These are phyloP conservation scores for Scheffersomyces lignosus DNA, from an alignment of 805 yeast species.

Conservation along the genomic window DNA sequence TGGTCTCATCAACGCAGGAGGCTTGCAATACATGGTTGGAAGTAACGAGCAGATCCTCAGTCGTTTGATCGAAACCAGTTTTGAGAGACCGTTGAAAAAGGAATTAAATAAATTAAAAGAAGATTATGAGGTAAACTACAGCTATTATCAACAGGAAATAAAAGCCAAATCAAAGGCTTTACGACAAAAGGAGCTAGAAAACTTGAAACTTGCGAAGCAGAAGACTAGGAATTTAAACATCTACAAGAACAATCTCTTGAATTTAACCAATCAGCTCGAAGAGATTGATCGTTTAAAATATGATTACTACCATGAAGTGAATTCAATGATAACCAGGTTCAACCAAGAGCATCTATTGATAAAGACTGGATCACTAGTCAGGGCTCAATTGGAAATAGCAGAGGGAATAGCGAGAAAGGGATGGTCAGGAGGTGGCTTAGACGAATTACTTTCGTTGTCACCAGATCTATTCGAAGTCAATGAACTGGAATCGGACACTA, in stretches of 20 bases:
- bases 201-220: constrained; percentile 55
- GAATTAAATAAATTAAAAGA: constrained; percentile 46
- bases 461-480: constrained; percentile 49
- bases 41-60: constrained; percentile 76
- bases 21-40: constrained; percentile 71
- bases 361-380: constrained; percentile 61
- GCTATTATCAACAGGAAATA: constrained; percentile 52
- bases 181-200: constrained; percentile 60
- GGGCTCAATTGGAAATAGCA: constrained; percentile 79
- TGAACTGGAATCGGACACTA: constrained; percentile 3
- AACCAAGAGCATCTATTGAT: constrained; percentile 56
- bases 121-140: constrained; percentile 49
- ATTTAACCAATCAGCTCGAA: constrained; percentile 72
- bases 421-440: constrained; percentile 86
- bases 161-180: constrained; percentile 52
- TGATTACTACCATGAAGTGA: constrained; percentile 68
- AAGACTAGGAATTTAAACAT: constrained; percentile 64
- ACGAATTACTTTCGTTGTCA: constrained; percentile 59
- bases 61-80: constrained; percentile 50
- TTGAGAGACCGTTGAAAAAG: constrained; percentile 52
- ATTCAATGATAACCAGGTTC: constrained; percentile 55
- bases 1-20: constrained; percentile 70
- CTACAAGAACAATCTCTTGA: constrained; percentile 65
- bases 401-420: constrained; percentile 84
- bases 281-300: constrained; percentile 75